Evolutionary conservation across 1,284 basidiomycete species (phyloP).

Genomic region (Apiotrichum akiyoshidainum): DNA sequence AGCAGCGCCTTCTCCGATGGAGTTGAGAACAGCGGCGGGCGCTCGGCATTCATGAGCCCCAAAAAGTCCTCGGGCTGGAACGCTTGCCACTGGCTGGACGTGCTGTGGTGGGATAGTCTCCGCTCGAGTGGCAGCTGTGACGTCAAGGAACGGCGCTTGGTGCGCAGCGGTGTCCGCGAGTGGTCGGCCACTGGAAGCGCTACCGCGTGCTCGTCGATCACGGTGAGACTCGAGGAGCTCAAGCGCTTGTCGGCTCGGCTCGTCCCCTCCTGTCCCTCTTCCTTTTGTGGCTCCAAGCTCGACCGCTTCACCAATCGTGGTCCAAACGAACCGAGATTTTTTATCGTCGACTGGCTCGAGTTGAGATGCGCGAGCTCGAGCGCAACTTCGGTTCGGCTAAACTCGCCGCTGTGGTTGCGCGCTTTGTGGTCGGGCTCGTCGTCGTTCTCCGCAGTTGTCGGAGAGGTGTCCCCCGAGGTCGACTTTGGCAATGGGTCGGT

Average conservation of each 20-base stretch:
- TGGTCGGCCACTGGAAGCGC: conserved; percentile 49
- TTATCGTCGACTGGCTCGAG: conserved; percentile 52
- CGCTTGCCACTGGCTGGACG: conserved; percentile 34
- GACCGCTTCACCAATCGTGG: conserved; percentile 9
- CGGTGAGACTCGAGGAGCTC: conserved; percentile 50
- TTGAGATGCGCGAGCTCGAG: conserved; percentile 47
- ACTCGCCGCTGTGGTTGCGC: conserved; percentile 34
- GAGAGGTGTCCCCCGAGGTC: conserved; percentile 41
- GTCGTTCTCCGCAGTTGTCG: conserved; percentile 45
- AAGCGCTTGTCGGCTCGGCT: conserved; percentile 17
- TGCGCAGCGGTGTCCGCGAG: conserved; percentile 83
- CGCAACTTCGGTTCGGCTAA: conserved; percentile 35
- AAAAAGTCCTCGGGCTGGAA: conserved; percentile 60
- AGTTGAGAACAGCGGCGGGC: conserved; percentile 80
- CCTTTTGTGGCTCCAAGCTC: conserved; percentile 33
- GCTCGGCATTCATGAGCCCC: conserved; percentile 64
- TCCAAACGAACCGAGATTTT: conserved; percentile 16
- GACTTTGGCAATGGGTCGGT: conserved; percentile 20
- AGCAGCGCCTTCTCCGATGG: conserved; percentile 75
- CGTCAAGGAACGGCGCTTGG: conserved; percentile 88
- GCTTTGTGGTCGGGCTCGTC: conserved; percentile 24
- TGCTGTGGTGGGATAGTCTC: conserved; percentile 43
- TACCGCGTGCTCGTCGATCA: conserved; percentile 38
- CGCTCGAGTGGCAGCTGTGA: conserved; percentile 60
- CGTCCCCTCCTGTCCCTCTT: conserved; percentile 36